Percentiles rank a stretch among this genome's conserved stretches.
Conservation (phyloP, 1,284 basidiomycete genomes). For the Pseudomicrostroma phylloplanum region DNA sequence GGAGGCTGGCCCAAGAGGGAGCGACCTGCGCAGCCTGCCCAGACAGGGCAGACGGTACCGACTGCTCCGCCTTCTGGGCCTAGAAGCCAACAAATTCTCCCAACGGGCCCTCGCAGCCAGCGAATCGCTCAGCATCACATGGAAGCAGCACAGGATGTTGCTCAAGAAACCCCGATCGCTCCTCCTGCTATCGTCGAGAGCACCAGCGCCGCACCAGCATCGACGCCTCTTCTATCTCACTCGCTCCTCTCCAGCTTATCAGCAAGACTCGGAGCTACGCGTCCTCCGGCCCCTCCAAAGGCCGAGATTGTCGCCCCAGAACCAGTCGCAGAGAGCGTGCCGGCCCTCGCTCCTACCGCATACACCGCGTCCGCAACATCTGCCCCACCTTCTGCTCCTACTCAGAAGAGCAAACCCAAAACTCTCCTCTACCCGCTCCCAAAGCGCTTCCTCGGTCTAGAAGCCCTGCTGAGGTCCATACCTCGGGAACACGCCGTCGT, state of each 20-base stretch:
- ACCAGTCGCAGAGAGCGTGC: background rate
- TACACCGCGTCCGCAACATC: background rate
- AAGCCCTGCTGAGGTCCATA: background rate
- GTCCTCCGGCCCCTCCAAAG: background rate
- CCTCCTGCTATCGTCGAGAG: background rate
- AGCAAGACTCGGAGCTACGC: background rate
- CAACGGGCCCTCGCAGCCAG: background rate
- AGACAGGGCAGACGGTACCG: background rate
- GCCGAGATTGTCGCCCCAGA: background rate
- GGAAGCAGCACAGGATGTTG: no score
- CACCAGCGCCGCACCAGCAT: background rate
- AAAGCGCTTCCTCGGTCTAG: background rate
- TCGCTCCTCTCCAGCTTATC: conserved; percentile 5
- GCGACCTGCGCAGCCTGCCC: background rate
- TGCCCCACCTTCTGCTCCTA: background rate
- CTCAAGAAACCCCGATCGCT: no score
- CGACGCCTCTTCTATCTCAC: background rate
- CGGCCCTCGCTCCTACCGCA: background rate
- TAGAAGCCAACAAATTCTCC: background rate
- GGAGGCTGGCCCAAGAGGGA: background rate
- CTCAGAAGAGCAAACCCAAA: background rate
- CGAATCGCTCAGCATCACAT: no score
- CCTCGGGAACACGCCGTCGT: conserved; percentile 3
- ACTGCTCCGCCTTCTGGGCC: background rate
- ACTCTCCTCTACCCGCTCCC: background rate